phyloP scores from a whole-genome alignment of 83 land plant species.

The Thuja plicata region DNA sequence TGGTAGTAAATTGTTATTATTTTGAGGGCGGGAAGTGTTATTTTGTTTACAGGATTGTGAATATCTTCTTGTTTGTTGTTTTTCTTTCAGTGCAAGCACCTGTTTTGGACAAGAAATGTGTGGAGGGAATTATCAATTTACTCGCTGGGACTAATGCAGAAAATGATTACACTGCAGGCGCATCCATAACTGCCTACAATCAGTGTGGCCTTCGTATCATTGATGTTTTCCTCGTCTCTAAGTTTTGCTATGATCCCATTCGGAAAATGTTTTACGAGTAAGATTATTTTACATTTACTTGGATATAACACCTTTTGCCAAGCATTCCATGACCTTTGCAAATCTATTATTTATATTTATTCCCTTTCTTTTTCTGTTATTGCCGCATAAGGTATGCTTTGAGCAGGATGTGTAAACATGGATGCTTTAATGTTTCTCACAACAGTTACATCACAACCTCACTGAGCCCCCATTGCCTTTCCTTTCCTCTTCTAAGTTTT shows the following conservation, averaged over 20 bases:
- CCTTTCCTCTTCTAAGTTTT: too few relatives aligned
- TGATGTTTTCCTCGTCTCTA: constrained; percentile 75
- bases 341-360: background rate
- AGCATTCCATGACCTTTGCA: background rate
- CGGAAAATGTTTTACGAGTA: constrained; percentile 78
- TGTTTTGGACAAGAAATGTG: constrained; percentile 66
- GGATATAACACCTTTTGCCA: background rate
- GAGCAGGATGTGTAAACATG: too few relatives aligned
- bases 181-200: background rate
- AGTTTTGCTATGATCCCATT: constrained; percentile 78
- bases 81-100: constrained; percentile 64
- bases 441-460: too few relatives aligned
- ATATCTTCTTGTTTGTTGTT: background rate
- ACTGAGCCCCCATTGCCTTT: too few relatives aligned
- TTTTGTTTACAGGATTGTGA: background rate
- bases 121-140: constrained; percentile 49
- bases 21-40: background rate
- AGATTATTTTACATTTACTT: background rate
- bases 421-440: too few relatives aligned
- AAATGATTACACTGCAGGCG: constrained; percentile 11
- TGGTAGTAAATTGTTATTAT: background rate
- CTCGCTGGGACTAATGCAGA: constrained; percentile 53
- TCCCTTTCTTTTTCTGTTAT: too few relatives aligned
- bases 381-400: too few relatives aligned
- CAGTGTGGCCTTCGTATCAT: constrained; percentile 56